A percentile compares a stretch with the other conserved stretches of the same genome.
phyloP scores from a whole-genome alignment of 2,329 filamentous ascomycete genomes.

The Talaromyces sp. region DNA sequence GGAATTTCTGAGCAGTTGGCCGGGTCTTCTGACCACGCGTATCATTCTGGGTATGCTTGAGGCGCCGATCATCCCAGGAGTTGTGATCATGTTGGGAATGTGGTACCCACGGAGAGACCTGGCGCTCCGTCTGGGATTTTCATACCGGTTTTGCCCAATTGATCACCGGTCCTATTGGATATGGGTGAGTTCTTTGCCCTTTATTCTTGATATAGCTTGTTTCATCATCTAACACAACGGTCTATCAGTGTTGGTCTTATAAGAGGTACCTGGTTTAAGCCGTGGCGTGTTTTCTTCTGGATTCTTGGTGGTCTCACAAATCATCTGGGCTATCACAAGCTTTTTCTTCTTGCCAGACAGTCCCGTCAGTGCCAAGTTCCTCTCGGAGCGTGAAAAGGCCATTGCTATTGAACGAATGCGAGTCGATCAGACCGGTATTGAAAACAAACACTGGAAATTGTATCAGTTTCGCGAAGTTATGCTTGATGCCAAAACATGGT shows the following conservation, averaged over 20 bases:
- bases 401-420: neutral
- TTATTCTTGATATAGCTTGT: too few relatives aligned
- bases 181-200: neutral
- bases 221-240: neutral
- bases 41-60: neutral
- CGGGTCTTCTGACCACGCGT: neutral
- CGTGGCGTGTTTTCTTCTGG: neutral
- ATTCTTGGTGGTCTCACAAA: neutral
- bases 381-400: neutral
- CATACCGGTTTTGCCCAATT: neutral
- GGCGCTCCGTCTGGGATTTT: too few relatives aligned
- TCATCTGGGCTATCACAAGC: neutral
- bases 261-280: neutral
- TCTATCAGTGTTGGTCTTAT: neutral
- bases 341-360: neutral
- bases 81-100: neutral
- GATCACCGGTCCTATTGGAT: neutral
- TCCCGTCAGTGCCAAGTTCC: neutral
- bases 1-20: neutral
- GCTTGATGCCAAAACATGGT: neutral
- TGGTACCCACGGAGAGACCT: neutral
- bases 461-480: neutral
- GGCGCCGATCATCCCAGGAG: neutral
- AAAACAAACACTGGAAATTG: slow-evolving; percentile 2
- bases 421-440: neutral